Conservation (phyloP, 2,329 filamentous ascomycete genomes). For the Thielaviopsis euricoi region DNA sequence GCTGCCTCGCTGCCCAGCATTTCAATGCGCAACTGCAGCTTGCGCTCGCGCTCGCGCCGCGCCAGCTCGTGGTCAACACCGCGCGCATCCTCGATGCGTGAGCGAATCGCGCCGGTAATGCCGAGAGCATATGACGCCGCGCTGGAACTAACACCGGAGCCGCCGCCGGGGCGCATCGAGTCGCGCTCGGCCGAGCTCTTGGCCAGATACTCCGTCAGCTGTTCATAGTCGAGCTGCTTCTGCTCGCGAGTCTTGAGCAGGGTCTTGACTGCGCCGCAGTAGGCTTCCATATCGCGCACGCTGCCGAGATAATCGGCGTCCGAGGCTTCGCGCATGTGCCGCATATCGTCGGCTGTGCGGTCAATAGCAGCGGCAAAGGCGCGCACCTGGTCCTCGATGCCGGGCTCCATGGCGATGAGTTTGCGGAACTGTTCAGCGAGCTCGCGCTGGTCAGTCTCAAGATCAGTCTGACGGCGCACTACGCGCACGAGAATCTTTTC, state of each 20-base stretch:
- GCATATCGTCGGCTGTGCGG: constrained; percentile 63
- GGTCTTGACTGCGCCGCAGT: constrained; percentile 70
- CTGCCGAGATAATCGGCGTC: constrained; percentile 92
- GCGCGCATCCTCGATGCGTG: constrained; percentile 90
- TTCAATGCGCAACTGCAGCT: constrained; percentile 83
- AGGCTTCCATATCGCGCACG: constrained; percentile 88
- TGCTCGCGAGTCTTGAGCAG: constrained; percentile 88
- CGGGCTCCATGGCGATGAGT: constrained; percentile 75
- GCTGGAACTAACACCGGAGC: constrained; percentile 13
- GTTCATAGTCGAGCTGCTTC: constrained; percentile 96
- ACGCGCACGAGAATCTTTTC: constrained; percentile 93
- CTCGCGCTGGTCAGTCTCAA: constrained; percentile 78
- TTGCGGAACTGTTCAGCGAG: constrained; percentile 90
- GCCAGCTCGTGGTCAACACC: constrained; percentile 93
- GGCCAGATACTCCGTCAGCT: constrained; percentile 85
- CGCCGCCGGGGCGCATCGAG: constrained; percentile 48
- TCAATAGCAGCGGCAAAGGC: constrained; percentile 78
- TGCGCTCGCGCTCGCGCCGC: constrained; percentile 64
- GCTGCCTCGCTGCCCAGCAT: constrained; percentile 83
- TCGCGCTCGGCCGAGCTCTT: constrained; percentile 82
- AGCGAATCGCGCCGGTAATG: constrained; percentile 71
- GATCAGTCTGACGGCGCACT: constrained; percentile 68
- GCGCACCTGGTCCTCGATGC: constrained; percentile 65
- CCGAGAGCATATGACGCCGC: constrained; percentile 35
- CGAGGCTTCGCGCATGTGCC: constrained; percentile 71